Base-by-base conservation (phyloP, 2,329 filamentous ascomycete genomes). In the Thielaviopsis punctulata region DNA sequence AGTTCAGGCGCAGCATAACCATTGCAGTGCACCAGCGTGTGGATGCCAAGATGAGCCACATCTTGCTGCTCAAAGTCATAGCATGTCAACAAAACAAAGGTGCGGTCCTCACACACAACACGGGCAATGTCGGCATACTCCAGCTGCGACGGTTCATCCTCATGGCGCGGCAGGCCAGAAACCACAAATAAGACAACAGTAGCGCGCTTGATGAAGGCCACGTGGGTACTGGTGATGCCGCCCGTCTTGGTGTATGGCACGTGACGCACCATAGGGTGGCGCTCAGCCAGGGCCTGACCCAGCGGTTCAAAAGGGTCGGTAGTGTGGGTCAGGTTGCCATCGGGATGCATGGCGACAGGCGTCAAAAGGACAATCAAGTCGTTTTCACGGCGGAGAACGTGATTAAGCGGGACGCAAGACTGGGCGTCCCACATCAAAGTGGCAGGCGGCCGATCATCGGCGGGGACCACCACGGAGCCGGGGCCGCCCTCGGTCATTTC, bases 261-360 rank as follows among this genome's bases (percentile, higher is more conserved):
- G 61, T 88, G 84, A 19, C 80, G 76, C 56, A 88, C 70, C 62
- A 71, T 72, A 2, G 72, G 66, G 60, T 84, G 79, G 58, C 74
- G 70, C 48, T 65, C 68, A 48, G 77, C 75, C 48, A 89, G 63
- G 45, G 77, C 74, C 56, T 73, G 72, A 19, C 84, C 84, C 18
- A 89, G 68, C 13, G 75, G 72, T 63, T 88, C 83, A 60, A 88
- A 88, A 0, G 84, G 84, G 61, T 89, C 84, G 59, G 66, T 70
- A 45, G 64, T 64, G 55, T 69, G 67, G 45, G 64, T 60, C 45
- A 66, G 59, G 57, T 65, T 65, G 55, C 63, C 65, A 58, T 65
- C 68, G 56, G 66, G 61, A 46, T 70, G 75, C 21, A 70, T 62
- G 30, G 76, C 71, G 23, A 73, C 71, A 1, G 79, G 78, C 5